Conservation (phyloP, 2,329 filamentous ascomycete species). For the Colletotrichum brevisporum region DNA sequence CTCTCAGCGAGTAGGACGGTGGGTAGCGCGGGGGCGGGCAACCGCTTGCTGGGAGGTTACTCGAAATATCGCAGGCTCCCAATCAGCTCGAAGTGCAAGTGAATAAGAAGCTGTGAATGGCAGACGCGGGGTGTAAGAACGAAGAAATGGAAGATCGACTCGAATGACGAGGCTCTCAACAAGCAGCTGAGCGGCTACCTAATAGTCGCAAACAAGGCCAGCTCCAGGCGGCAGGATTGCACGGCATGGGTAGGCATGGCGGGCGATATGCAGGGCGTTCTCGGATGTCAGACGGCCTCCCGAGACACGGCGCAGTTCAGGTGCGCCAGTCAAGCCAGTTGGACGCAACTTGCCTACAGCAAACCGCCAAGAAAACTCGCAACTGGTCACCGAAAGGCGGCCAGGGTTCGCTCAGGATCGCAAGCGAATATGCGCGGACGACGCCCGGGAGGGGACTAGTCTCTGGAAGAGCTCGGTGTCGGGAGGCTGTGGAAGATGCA, state of each 20-base stretch:
- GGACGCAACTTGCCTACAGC: not conserved
- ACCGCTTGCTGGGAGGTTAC: not conserved
- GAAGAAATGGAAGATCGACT: not conserved
- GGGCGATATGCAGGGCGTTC: conserved; percentile 34
- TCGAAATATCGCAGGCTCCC: not conserved
- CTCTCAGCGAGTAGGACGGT: not conserved
- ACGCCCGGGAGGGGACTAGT: conserved; percentile 27
- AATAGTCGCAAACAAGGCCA: conserved; percentile 21
- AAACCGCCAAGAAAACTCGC: conserved; percentile 4
- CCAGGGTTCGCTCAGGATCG: conserved; percentile 10
- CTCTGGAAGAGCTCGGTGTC: conserved; percentile 17
- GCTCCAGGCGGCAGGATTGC: conserved; percentile 26
- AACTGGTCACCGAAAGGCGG: not conserved
- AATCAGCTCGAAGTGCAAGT: not conserved
- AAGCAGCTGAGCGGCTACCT: conserved; percentile 19
- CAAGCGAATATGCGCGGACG: conserved; percentile 14
- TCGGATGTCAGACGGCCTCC: conserved; percentile 27
- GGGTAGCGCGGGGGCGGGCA: not conserved
- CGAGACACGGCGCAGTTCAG: conserved; percentile 26
- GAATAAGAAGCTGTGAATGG: not conserved
- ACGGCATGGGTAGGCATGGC: conserved; percentile 16
- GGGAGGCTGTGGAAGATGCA: conserved; percentile 7
- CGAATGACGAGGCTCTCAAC: conserved; percentile 1
- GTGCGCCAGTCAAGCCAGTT: conserved; percentile 12
- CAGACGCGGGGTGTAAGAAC: not conserved